Evolutionary conservation across 1,284 basidiomycete species (phyloP).

Genomic region (Leccinum subfulvum): DNA sequence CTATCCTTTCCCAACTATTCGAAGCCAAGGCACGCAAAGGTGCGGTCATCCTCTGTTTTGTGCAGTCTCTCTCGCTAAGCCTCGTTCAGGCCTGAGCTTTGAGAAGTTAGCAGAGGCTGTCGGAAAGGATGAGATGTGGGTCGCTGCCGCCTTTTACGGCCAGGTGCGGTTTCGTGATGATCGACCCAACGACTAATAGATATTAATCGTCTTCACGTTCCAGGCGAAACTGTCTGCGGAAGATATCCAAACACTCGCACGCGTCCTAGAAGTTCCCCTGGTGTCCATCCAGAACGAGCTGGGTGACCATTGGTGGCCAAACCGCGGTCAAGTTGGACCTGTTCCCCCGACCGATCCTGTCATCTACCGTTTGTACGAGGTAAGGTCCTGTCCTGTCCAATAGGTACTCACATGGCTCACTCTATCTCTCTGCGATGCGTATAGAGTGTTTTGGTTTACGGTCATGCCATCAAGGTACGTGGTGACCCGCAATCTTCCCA

Average conservation of each 20-base stretch:
- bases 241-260: conserved; percentile 56
- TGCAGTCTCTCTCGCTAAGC: conserved; percentile 7
- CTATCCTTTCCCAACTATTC: conserved; percentile 52
- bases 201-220: neutral
- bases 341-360: conserved; percentile 78
- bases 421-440: neutral
- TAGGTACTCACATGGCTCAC: neutral
- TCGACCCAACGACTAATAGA: neutral
- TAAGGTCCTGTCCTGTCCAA: conserved; percentile 28
- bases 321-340: conserved; percentile 54
- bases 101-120: conserved; percentile 69
- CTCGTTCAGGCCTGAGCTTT: conserved; percentile 61
- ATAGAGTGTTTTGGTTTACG: conserved; percentile 77
- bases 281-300: conserved; percentile 46
- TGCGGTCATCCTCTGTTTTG: conserved; percentile 19
- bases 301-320: conserved; percentile 71
- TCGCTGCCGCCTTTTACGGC: conserved; percentile 85
- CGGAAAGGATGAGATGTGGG: conserved; percentile 83
- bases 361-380: conserved; percentile 84
- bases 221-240: conserved; percentile 69
- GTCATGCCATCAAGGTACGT: conserved; percentile 71
- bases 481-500: neutral
- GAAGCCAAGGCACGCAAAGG: conserved; percentile 72
- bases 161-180: conserved; percentile 48
- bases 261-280: conserved; percentile 49